A percentile compares a stretch with the other conserved stretches of the same genome.
phyloP scores from a whole-genome alignment of 345 rosid species.

The Acer yangbiense region DNA sequence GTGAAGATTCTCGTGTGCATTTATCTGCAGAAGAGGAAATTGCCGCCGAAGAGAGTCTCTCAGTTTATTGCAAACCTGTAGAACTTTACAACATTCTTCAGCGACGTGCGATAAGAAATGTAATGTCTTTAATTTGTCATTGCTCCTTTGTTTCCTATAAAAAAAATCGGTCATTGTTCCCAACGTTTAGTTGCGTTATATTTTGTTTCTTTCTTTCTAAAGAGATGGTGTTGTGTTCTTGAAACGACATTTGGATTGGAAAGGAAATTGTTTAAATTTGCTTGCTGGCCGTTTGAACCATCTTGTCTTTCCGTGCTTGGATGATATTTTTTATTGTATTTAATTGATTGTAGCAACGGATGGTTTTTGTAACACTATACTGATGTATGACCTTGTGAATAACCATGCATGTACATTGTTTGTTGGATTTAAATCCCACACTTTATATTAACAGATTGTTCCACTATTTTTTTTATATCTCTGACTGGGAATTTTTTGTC shows the following conservation, averaged over 20 bases:
- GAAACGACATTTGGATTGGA: background rate
- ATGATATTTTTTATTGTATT: constrained; percentile 4
- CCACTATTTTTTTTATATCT: background rate
- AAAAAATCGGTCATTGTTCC: too few relatives aligned
- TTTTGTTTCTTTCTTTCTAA: constrained; percentile 5
- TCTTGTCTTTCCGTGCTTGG: constrained; percentile 11
- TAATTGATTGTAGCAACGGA: background rate
- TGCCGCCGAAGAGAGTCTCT: constrained; percentile 89
- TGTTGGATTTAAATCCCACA: background rate
- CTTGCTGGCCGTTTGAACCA: background rate
- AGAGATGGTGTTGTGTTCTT: background rate
- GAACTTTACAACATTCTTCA: constrained; percentile 95
- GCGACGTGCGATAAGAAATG: constrained; percentile 80
- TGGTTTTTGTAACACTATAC: background rate
- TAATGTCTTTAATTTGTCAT: constrained; percentile 27
- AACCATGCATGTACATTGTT: background rate
- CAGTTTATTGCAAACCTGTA: constrained; percentile 92
- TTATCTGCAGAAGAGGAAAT: constrained; percentile 84
- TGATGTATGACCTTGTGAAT: background rate
- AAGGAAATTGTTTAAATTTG: constrained; percentile 3
- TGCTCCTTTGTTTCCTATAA: background rate
- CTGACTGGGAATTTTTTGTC: constrained; percentile 7
- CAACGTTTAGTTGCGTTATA: background rate
- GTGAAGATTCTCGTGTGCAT: constrained; percentile 73
- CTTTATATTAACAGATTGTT: background rate